Conservation (phyloP, 768 basidiomycete species). For the Lentinula detonsa region DNA sequence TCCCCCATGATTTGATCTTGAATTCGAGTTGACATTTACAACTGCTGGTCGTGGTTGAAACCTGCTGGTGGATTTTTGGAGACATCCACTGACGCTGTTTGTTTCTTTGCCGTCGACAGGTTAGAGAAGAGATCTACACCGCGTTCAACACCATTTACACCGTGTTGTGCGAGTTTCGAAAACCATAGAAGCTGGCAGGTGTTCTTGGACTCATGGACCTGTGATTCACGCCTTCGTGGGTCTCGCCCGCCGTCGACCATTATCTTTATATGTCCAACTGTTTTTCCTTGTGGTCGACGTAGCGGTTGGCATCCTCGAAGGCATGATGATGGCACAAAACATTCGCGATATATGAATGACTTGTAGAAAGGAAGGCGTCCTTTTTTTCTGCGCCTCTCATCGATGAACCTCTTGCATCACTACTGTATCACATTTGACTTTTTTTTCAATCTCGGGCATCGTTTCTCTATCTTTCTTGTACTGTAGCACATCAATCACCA, state of each 20-base stretch:
- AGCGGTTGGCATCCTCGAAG: neutral
- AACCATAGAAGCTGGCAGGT: conserved; percentile 36
- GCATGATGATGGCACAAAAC: neutral
- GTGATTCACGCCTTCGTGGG: neutral
- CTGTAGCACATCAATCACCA: neutral
- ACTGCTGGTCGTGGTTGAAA: neutral
- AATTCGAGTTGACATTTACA: conserved; percentile 18
- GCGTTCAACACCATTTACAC: conserved; percentile 99
- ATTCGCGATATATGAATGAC: neutral
- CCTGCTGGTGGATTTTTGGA: conserved; percentile 39
- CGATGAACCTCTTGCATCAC: neutral
- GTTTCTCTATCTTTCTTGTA: neutral
- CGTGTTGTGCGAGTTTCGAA: conserved; percentile 92
- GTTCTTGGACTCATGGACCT: neutral
- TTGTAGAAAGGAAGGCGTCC: neutral
- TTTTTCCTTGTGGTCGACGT: neutral
- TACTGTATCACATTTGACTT: conserved; percentile 7
- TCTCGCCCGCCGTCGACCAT: neutral
- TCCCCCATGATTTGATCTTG: conserved; percentile 17
- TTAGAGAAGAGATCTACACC: conserved; percentile 98
- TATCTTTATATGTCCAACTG: neutral
- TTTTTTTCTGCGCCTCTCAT: neutral
- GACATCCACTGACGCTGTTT: conserved; percentile 40
- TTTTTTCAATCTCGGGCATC: conserved; percentile 1
- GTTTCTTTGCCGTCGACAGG: conserved; percentile 42